Base-by-base conservation (phyloP, 768 basidiomycete species). In the Boletus bicolor region DNA sequence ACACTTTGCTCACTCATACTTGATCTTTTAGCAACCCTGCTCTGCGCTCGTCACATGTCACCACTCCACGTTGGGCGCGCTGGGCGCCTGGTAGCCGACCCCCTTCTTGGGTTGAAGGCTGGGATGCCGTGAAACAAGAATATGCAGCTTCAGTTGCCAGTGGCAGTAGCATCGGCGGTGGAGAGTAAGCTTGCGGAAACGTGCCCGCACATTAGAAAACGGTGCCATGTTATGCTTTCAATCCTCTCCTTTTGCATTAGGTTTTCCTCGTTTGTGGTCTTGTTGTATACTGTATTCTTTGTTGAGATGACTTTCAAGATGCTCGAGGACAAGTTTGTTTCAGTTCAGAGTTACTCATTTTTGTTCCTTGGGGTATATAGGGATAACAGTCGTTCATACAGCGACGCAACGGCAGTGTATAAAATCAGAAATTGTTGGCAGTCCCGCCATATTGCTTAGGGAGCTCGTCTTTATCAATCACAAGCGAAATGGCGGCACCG, bases 381-480 rank as follows among this genome's bases (percentile, higher is more conserved):
- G 48, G 24, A 15, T n/a, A 14, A 28, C 7, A n/a, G 12, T 38
- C 17, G 21, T 42, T 11, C n/a, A 42, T 26, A 26, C 19, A 15
- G 21, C n/a, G 9, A 21, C 4, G 4, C 2, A 15, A 51, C 1
- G 1, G 12, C 10, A 19, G 38, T n/a, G 15, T 37, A 59, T 19
- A 24, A 11, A 14, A 37, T 66, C 59, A 85, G 55, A 86, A 85
- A 19, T 69, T 82, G 2, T 80, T 75, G 7, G 80, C 84, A 26
- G 76, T 72, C 7, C 91, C 91, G 9, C 91, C 91, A 60, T 92
- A 93, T 44, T 79, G 74, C 71, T 75, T 73, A 1, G 90, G 91
- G 38, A 93, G 75, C 62, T 91, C 71, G 4, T 76, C 71, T 7
- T 70, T 70, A 39, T 82, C 77, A 42, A 92, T 82, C 49, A 80